Evolutionary conservation across 2,329 filamentous ascomycete genomes (phyloP).

Genomic region (Penicillium frequentans): DNA sequence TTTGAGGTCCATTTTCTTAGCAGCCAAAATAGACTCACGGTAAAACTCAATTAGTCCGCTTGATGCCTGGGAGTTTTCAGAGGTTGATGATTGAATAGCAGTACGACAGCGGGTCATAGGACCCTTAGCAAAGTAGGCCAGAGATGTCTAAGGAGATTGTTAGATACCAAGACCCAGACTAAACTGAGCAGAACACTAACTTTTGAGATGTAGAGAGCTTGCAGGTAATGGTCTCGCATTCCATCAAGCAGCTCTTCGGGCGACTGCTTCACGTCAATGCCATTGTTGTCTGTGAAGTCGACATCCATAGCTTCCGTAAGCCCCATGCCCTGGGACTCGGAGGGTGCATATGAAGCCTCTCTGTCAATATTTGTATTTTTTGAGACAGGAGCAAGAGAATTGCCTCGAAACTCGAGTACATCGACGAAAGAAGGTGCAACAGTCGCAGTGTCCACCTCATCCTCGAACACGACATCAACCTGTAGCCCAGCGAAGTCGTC

Average conservation of each 20-base stretch:
- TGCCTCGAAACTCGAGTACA: slow-evolving; percentile 14
- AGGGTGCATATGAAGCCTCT: slow-evolving; percentile 1
- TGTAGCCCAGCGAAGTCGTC: slow-evolving; percentile 26
- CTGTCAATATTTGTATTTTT: background rate
- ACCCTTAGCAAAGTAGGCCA: slow-evolving; percentile 54
- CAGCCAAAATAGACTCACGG: slow-evolving; percentile 42
- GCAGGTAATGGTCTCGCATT: slow-evolving; percentile 42
- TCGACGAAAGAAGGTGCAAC: slow-evolving; percentile 20
- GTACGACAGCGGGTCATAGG: slow-evolving; percentile 48
- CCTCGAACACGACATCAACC: slow-evolving; percentile 33
- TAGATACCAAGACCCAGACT: slow-evolving; percentile 1
- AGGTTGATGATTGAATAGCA: slow-evolving; percentile 34
- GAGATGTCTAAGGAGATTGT: slow-evolving; percentile 39
- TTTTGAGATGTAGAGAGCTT: slow-evolving; percentile 46
- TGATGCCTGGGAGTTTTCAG: slow-evolving; percentile 21
- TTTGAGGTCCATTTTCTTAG: slow-evolving; percentile 50
- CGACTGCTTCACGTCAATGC: slow-evolving; percentile 24
- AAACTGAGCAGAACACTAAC: slow-evolving; percentile 19
- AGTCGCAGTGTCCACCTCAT: slow-evolving; percentile 2
- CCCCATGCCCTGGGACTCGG: slow-evolving; percentile 19
- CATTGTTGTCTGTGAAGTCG: slow-evolving; percentile 9
- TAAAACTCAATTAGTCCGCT: slow-evolving; percentile 40
- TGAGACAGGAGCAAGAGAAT: slow-evolving; percentile 12
- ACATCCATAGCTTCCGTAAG: slow-evolving; percentile 10
- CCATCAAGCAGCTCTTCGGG: slow-evolving; percentile 38